A percentile compares a stretch with the other conserved stretches of the same genome.
Evolutionary conservation across 306 rosid species (phyloP).

Genomic region (Glycine latifolia): DNA sequence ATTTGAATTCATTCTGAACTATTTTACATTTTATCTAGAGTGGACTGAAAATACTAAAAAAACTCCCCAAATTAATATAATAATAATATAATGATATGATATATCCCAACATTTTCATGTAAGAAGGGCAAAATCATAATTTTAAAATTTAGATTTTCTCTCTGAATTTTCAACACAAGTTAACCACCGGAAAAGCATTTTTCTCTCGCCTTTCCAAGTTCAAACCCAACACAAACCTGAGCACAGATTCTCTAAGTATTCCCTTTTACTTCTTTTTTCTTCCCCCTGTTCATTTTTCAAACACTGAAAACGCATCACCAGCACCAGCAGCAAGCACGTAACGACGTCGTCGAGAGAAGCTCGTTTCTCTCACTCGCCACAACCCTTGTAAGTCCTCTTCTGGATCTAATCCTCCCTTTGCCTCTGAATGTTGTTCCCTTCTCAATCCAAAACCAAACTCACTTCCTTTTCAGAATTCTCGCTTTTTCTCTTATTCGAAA

Average conservation of each 20-base stretch:
- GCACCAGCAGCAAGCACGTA: neutral
- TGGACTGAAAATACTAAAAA: no score
- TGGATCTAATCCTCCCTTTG: neutral
- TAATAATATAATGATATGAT: no score
- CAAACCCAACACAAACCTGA: neutral
- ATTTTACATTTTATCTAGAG: no score
- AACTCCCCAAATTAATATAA: no score
- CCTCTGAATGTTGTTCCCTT: neutral
- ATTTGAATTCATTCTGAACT: no score
- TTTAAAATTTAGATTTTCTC: neutral
- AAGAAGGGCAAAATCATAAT: constrained; percentile 1
- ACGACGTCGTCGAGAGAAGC: neutral
- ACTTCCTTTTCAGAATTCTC: neutral
- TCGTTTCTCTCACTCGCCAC: neutral
- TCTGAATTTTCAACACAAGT: neutral
- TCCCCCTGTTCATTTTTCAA: neutral
- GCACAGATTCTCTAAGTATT: neutral
- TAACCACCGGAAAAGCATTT: neutral
- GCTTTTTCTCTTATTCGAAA: neutral
- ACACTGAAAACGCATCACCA: neutral
- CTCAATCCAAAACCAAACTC: neutral
- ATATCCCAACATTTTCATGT: neutral
- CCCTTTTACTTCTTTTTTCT: neutral
- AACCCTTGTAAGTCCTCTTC: constrained; percentile 28
- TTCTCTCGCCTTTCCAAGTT: neutral